These are phyloP conservation scores for Begonia masoniana DNA, from an alignment of 306 rosid species.

Conservation along the genomic window DNA sequence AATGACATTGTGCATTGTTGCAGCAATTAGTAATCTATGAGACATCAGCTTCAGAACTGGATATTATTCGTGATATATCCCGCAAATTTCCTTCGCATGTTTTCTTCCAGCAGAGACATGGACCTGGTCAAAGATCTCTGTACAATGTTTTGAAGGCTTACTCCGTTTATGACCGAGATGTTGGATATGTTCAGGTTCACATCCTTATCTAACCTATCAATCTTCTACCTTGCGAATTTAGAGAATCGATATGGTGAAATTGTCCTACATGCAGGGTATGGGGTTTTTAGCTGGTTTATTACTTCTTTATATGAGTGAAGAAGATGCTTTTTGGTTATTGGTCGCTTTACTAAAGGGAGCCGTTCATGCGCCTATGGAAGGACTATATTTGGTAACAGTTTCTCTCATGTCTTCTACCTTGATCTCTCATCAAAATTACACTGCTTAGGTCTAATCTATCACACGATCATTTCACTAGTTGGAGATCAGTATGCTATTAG, in stretches of 20 bases:
- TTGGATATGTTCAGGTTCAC: slow-evolving; percentile 97
- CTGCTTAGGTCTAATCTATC: no score
- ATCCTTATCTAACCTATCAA: slow-evolving; percentile 8
- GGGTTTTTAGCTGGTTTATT: slow-evolving; percentile 91
- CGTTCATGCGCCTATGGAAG: slow-evolving; percentile 98
- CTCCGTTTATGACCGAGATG: slow-evolving; percentile 90
- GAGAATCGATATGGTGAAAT: slow-evolving; percentile 9
- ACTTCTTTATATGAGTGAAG: slow-evolving; percentile 98
- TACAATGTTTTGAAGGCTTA: slow-evolving; percentile 94
- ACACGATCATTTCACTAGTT: no score
- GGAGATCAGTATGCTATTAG: no score
- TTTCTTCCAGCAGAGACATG: slow-evolving; percentile 97
- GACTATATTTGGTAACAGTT: slow-evolving; percentile 67
- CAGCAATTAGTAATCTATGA: slow-evolving; percentile 99
- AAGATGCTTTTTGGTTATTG: slow-evolving; percentile 94
- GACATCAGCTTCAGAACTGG: slow-evolving; percentile 91
- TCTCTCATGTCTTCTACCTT: not conserved
- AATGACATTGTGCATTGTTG: slow-evolving; percentile 18
- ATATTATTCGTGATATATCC: slow-evolving; percentile 91
- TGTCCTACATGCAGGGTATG: slow-evolving; percentile 78
- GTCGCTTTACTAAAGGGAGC: slow-evolving; percentile 98
- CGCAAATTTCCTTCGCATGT: slow-evolving; percentile 97
- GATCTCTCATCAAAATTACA: no score
- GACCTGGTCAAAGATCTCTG: slow-evolving; percentile 97
- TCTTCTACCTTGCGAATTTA: slow-evolving; percentile 4